Conservation (phyloP, 2,329 filamentous ascomycete species). For the Diaporthe ampelina region DNA sequence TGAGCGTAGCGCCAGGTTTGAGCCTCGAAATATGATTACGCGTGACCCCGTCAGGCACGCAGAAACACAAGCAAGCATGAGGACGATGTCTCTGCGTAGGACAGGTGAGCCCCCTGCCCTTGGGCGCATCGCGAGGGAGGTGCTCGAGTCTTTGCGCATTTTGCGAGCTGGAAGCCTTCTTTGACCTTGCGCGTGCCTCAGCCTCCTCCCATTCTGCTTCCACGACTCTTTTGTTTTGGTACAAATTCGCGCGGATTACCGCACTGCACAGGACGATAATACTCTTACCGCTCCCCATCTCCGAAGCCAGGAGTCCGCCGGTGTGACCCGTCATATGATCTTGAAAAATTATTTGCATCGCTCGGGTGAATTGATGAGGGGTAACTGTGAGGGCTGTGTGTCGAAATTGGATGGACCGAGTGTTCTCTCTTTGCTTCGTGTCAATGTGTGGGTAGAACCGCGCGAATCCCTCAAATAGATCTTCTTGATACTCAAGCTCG, state of each 20-base stretch:
- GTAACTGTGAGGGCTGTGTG: slow-evolving; percentile 12
- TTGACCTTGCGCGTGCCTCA: background rate
- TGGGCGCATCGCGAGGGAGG: background rate
- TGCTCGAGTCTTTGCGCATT: background rate
- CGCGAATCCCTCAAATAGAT: background rate
- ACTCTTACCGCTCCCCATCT: background rate
- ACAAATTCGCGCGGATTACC: background rate
- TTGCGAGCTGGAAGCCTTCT: background rate
- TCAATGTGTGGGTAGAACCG: slow-evolving; percentile 11
- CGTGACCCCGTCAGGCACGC: background rate
- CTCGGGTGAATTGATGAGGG: slow-evolving; percentile 11
- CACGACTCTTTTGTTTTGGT: background rate
- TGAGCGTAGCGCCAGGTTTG: background rate
- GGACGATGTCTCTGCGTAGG: slow-evolving; percentile 9
- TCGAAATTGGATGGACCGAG: background rate
- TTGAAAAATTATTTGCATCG: background rate
- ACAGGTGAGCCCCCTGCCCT: background rate
- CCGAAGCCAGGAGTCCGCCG: background rate
- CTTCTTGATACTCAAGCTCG: background rate
- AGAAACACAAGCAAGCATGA: background rate
- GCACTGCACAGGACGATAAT: background rate
- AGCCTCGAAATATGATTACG: background rate
- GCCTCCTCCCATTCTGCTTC: background rate
- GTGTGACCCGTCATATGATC: background rate
- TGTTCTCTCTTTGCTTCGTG: background rate